Evolutionary conservation across 768 basidiomycete species (phyloP), one percentile per base, ranked within the genome.

Genomic region (Dentipellis sp.): DNA sequence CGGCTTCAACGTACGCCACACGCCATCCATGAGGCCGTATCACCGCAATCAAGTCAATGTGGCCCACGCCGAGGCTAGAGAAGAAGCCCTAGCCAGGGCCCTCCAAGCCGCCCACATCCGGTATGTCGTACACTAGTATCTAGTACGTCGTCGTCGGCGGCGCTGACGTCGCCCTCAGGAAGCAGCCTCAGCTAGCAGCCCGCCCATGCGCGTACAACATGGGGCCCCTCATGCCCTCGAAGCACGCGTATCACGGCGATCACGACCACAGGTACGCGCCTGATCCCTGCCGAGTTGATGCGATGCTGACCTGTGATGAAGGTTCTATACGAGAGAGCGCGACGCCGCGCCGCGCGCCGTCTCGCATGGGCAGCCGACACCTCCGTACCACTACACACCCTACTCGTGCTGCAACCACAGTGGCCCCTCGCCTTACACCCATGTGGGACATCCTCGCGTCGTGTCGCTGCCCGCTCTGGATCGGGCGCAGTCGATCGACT

Each of bases 71-170:
- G 53, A 34, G 22, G 58, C 60, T 21, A 50, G 60, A 29, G 60
- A 59, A 45, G 55, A 56, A 12, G 60, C 60, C 17, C 38, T 52
- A 34, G 52, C 55, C 52, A 59, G 60, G 49, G 55, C 60, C 17
- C 9, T 59, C 2, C 53, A 53, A 40, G 49, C 53, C 14, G 36
- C 29, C 6, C 29, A 29, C 6, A 29, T 29, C 3, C 29, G 29
- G 29, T 29, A 29, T 3, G 29, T 29, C 29, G 29, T 29, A 29
- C 29, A 29, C 6, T 29, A 6, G 29, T 29, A 6, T 29, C 29
- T 3, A 29, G 29, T 29, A 29, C 29, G 29, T 6, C 29, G 29
- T 29, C 29, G 29, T 6, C 29, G 29, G 3, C 29, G 29, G 3
- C 29, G 3, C 29, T 29, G 29, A 29, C 29, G 3, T 29, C 29